These are phyloP conservation scores for Sphagnurus paluster DNA, from an alignment of 1,284 basidiomycete genomes.

Conservation along the genomic window DNA sequence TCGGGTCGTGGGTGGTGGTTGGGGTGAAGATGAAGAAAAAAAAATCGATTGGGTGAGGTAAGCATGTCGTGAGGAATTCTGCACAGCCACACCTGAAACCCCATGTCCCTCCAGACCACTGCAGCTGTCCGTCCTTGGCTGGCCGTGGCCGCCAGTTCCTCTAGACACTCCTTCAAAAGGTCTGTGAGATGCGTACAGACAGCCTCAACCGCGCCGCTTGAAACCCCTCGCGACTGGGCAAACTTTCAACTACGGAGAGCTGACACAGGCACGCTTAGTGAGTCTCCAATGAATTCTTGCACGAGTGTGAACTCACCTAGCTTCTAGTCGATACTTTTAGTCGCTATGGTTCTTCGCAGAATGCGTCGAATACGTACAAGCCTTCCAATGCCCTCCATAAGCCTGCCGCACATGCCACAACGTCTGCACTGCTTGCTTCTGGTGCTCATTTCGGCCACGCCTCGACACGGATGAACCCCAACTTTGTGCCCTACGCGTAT, in stretches of 20 bases:
- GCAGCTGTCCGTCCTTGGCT: constrained; percentile 45
- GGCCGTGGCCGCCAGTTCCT: constrained; percentile 37
- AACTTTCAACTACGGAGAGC: constrained; percentile 59
- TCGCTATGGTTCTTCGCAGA: constrained; percentile 79
- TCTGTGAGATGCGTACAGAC: constrained; percentile 28
- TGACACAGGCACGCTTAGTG: constrained; percentile 54
- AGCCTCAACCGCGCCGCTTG: constrained; percentile 34
- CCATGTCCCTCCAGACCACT: constrained; percentile 31
- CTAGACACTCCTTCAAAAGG: constrained; percentile 19
- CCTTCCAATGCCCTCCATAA: constrained; percentile 73
- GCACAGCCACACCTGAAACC: constrained; percentile 47
- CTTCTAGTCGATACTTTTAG: constrained; percentile 63
- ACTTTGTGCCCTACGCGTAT: constrained; percentile 93
- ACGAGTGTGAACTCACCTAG: constrained; percentile 5
- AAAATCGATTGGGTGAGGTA: constrained; percentile 47
- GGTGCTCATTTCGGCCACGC: constrained; percentile 95
- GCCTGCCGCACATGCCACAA: constrained; percentile 68
- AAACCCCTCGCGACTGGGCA: constrained; percentile 62
- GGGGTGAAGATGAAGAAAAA: constrained; percentile 35
- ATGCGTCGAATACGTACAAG: constrained; percentile 67
- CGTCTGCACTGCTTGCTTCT: constrained; percentile 89
- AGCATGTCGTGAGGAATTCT: constrained; percentile 36
- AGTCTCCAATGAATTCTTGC: constrained; percentile 28
- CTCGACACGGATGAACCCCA: constrained; percentile 79
- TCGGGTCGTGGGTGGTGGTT: constrained; percentile 31